Evolutionary conservation across 805 yeast genomes (phyloP), one percentile per base, ranked within the genome.

Genomic region (Spathaspora sp.): DNA sequence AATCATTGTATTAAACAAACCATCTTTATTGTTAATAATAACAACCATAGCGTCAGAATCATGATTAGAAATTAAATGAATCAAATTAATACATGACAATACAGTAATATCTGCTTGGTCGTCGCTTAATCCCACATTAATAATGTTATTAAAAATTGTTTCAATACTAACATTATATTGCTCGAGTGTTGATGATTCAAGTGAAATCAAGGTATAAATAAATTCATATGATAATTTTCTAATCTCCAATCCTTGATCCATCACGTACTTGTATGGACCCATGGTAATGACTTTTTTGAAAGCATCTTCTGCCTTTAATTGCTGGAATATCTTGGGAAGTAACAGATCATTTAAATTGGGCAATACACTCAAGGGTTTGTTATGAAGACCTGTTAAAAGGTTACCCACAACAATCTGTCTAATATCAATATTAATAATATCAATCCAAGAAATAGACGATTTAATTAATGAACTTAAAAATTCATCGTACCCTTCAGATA

Each of bases 191-290:
- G 58, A 63, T n/a, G 59, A 58, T 44, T 64, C 67, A n/a, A 64
- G 50, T 5, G 65, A 63, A 11, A 70, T 63, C 3, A 86, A 64
- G 8, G 88, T 77, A 63, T 83, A 85, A 28, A 89, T 68, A 19
- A 85, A 68, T 60, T 89, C 96, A 64, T 85, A 87, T 6, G 87
- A 75, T 39, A 86, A 78, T 61, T 87, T 87, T 49, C 96, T 76
- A 52, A 82, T 80, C 53, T 83, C 89, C 40, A 87, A 72, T 0
- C 91, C 94, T 57, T 85, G 86, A 60, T 89, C 97, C 40, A 88
- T 79, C 54, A 83, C 83, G 62, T 88, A 92, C 62, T 87, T 88
- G 73, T 86, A 89, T 0, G 96, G 96, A 1, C 97, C 97, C 81
- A 90, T 88, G 46, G 85, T 86, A 32, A 89, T 84, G 17, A 77